Evolutionary conservation across 192 early-diverging fungal genomes (phyloP).

Genomic region (Diversispora epigaea): DNA sequence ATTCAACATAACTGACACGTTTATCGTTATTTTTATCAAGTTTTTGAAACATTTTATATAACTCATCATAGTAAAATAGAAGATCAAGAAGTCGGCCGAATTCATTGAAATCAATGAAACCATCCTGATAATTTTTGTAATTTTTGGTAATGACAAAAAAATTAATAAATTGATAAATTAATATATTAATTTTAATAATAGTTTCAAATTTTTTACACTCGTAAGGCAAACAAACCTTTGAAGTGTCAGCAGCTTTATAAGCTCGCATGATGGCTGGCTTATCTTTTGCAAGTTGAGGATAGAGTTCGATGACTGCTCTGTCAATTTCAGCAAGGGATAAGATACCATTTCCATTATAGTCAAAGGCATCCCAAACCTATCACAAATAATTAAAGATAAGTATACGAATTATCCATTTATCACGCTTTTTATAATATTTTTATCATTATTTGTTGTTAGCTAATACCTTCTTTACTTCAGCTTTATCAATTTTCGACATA

Average conservation of each 20-base stretch:
- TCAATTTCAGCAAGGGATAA: constrained; percentile 26
- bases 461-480: no score
- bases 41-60: constrained; percentile 2
- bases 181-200: not conserved
- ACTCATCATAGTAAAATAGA: constrained; percentile 19
- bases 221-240: constrained; percentile 7
- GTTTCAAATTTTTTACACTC: not conserved
- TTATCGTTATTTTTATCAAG: constrained; percentile 23
- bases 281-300: constrained; percentile 14
- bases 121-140: not conserved
- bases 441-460: no score
- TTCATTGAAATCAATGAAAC: constrained; percentile 16
- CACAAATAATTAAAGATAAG: no score
- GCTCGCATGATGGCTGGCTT: constrained; percentile 27
- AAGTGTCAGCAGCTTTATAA: constrained; percentile 25
- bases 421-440: no score
- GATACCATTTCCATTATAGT: constrained; percentile 26
- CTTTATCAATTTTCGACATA: no score
- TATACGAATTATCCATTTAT: no score
- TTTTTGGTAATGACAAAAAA: no score
- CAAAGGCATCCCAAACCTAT: not conserved
- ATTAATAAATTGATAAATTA: not conserved
- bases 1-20: constrained; percentile 22
- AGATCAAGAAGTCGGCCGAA: constrained; percentile 9
- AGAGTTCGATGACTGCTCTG: constrained; percentile 17